Evolutionary conservation across 23 red algal genomes (phyloP).

Genomic region (Gracilariopsis chorda): DNA sequence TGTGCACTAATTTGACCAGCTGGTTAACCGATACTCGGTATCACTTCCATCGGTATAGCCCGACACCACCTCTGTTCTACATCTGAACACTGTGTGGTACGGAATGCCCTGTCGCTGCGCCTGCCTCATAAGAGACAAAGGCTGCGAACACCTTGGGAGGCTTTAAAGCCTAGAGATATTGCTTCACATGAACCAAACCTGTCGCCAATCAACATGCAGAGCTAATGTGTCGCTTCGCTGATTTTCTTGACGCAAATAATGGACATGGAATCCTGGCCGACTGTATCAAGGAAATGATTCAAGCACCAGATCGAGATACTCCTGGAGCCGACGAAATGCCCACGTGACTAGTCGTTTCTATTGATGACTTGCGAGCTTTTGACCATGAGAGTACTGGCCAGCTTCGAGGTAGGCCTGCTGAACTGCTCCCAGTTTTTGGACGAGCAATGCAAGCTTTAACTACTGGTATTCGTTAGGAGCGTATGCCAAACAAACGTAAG

Average conservation of each 20-base stretch:
- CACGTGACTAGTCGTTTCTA: conserved; percentile 64
- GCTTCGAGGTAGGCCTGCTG: conserved; percentile 52
- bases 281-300: conserved; percentile 66
- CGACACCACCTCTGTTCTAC: too few relatives aligned
- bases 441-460: conserved; percentile 77
- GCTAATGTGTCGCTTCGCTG: conserved; percentile 71
- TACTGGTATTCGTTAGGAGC: conserved; percentile 60
- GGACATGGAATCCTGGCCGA: conserved; percentile 46
- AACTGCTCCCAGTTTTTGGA: conserved; percentile 74
- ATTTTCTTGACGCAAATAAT: conserved; percentile 69
- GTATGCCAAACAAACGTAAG: conserved; percentile 25
- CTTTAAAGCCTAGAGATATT: too few relatives aligned
- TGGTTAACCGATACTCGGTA: too few relatives aligned
- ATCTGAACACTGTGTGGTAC: too few relatives aligned
- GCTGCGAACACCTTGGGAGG: too few relatives aligned
- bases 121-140: too few relatives aligned
- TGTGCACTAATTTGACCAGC: too few relatives aligned
- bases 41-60: too few relatives aligned
- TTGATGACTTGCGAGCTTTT: conserved; percentile 80
- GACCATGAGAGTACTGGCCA: conserved; percentile 56
- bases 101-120: too few relatives aligned
- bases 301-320: conserved; percentile 32
- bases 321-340: conserved; percentile 23
- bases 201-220: conserved; percentile 34
- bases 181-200: conserved; percentile 27